phyloP scores from a whole-genome alignment of 176 grass and related monocot genomes.

The Hordeum marinum region DNA sequence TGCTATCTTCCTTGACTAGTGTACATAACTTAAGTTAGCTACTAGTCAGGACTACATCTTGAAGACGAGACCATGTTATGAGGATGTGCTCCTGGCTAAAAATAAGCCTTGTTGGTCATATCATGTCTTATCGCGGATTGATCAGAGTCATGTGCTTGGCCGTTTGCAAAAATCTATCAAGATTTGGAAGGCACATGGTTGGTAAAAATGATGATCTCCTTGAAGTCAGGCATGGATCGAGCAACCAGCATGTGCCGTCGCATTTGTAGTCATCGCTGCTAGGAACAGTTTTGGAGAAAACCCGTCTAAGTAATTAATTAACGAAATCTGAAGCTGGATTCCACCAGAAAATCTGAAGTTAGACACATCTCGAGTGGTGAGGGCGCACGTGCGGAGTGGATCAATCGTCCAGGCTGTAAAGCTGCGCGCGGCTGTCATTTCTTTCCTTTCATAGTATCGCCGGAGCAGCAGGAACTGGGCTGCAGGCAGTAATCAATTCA shows the following conservation, averaged over 20 bases:
- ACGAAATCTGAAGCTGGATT: not conserved
- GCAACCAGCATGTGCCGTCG: not conserved
- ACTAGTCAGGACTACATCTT: not conserved
- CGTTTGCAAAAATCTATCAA: not conserved
- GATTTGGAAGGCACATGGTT: conserved; percentile 1
- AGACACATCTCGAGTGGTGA: too few relatives aligned
- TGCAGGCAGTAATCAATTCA: conserved; percentile 1
- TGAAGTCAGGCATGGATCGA: not conserved
- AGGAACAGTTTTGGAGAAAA: not conserved
- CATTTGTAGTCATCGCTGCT: not conserved
- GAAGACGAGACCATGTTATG: not conserved
- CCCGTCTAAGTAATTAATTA: not conserved
- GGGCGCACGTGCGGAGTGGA: conserved; percentile 9
- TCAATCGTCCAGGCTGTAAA: not conserved
- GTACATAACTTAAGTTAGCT: not conserved
- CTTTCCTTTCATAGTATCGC: conserved; percentile 5
- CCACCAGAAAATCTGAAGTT: not conserved
- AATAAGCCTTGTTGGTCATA: not conserved
- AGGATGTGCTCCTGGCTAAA: not conserved
- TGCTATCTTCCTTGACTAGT: not conserved
- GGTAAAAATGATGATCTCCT: conserved; percentile 2
- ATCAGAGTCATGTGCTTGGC: conserved; percentile 1
- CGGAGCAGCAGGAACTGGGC: not conserved
- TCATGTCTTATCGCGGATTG: conserved; percentile 11
- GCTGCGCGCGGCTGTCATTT: not conserved